Percentiles rank a stretch among this genome's conserved stretches.
These are phyloP conservation scores for Oryza meyeriana DNA, from an alignment of 176 grass and related monocot species.

Conservation along the genomic window DNA sequence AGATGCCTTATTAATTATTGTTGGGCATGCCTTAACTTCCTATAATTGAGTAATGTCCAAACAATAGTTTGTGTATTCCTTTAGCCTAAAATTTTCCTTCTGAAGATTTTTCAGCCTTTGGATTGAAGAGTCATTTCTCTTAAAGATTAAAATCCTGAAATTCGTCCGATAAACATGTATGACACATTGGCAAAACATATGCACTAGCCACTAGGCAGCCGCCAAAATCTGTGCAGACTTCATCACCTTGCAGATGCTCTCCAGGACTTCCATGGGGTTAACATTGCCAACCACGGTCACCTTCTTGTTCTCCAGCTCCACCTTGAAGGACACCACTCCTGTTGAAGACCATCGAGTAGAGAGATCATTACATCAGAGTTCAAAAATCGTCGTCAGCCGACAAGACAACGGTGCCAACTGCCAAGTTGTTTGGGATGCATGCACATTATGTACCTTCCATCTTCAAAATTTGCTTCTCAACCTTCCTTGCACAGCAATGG, in stretches of 20 bases:
- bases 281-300: conserved; percentile 74
- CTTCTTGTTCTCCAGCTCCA: conserved; percentile 78
- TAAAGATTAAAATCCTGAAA: background rate
- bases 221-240: conserved; percentile 70
- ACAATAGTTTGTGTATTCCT: background rate
- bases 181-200: too few relatives aligned
- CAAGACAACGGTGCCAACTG: background rate
- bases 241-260: conserved; percentile 68
- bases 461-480: conserved; percentile 88
- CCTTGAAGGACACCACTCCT: conserved; percentile 75
- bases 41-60: background rate
- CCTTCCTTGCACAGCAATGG: conserved; percentile 81
- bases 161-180: background rate
- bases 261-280: conserved; percentile 53
- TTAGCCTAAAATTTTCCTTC: too few relatives aligned
- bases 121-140: background rate
- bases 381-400: background rate
- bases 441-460: conserved; percentile 56
- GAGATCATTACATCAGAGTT: background rate
- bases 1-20: too few relatives aligned
- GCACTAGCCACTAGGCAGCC: conserved; percentile 7
- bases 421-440: background rate
- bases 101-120: too few relatives aligned
- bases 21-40: background rate
- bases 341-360: background rate